phyloP scores from a whole-genome alignment of 2,329 filamentous ascomycete genomes.

The Beauveria varroae region DNA sequence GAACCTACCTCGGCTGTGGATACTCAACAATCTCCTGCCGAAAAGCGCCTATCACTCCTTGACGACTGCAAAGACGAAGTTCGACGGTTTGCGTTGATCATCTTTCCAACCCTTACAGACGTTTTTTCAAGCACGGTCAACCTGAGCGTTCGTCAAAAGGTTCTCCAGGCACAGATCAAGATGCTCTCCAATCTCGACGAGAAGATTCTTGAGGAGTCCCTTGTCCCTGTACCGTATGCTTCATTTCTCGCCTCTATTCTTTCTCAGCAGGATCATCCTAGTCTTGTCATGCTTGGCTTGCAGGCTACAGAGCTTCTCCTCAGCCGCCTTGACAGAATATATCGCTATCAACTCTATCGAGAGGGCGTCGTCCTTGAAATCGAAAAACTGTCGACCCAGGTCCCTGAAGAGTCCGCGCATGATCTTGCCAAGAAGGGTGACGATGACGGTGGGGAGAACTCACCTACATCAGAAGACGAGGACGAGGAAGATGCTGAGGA shows the following conservation, averaged over 20 bases:
- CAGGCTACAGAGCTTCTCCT: constrained; percentile 86
- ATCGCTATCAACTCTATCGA: constrained; percentile 92
- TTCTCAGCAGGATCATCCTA: constrained; percentile 87
- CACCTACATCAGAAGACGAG: constrained; percentile 1
- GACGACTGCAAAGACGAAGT: constrained; percentile 79
- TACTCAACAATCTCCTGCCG: constrained; percentile 49
- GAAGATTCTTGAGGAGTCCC: constrained; percentile 73
- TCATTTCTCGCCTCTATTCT: constrained; percentile 93
- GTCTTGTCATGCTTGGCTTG: constrained; percentile 76
- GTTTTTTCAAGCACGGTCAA: constrained; percentile 98
- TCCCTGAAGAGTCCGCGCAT: constrained; percentile 23
- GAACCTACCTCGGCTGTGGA: constrained; percentile 15
- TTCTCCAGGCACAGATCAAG: constrained; percentile 90
- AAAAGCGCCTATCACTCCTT: constrained; percentile 75
- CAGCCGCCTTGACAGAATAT: constrained; percentile 75
- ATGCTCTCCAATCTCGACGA: constrained; percentile 95
- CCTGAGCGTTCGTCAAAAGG: constrained; percentile 86
- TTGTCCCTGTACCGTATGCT: constrained; percentile 85
- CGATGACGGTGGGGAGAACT: background rate
- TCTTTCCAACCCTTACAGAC: constrained; percentile 91
- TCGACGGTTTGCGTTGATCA: constrained; percentile 83
- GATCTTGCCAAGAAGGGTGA: constrained; percentile 4
- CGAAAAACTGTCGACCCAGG: constrained; percentile 59
- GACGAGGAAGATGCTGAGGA: constrained; percentile 14
- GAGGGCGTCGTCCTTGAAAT: constrained; percentile 95